Base-by-base conservation (phyloP, 192 early-diverging fungal species). In the Oehlia diaphana region DNA sequence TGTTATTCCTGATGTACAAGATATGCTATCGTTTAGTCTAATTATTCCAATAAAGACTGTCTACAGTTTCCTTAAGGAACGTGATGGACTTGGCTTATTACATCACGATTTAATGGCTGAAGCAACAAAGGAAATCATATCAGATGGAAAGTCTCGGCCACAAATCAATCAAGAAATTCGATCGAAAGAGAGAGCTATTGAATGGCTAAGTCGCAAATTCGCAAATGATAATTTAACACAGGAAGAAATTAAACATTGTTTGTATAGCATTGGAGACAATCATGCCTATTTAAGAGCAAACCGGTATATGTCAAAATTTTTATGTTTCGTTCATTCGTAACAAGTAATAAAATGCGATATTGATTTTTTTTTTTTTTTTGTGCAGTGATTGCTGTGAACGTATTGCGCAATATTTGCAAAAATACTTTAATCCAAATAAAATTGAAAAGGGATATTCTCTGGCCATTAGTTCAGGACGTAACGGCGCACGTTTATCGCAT, bases 201-300 rank as follows among this genome's bases (percentile, higher is more conserved):
- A 99, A 82, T 72, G 84, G 16, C 85, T 99, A 74, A 93, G 93
- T 78, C 87, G 90, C 61, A 93, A 94, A 61, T 98, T 97, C 77
- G 86, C 81, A 31, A 66, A 79, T 9, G 33, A 68, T 35, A 83
- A 88, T 9, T 84, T 95, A 47, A 80, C 89, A 5, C 81, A 84
- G 1, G 95, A 96, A 42, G 89, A 87, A 61, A 94, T 99, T 78
- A 86, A 87, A 50, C 91, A 91, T 72, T 97, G 96, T 79, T 87
- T 99, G 23, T 97, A 99, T 84, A 95, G 93, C 71, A 98, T 99
- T 81, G 98, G 98, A 72, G 98, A 99, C 81, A 99, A 99, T 83
- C 94, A 99, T 85, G 91, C 94, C 39, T 99, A 95, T 86, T 85
- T 99, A 83, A 85, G 96, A 69, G 90, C 89, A 62, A 94, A 92